A percentile compares a stretch with the other conserved stretches of the same genome.
phyloP scores from a whole-genome alignment of 1,139 yeast genomes.

The Sugiyamaella xylanicola region DNA sequence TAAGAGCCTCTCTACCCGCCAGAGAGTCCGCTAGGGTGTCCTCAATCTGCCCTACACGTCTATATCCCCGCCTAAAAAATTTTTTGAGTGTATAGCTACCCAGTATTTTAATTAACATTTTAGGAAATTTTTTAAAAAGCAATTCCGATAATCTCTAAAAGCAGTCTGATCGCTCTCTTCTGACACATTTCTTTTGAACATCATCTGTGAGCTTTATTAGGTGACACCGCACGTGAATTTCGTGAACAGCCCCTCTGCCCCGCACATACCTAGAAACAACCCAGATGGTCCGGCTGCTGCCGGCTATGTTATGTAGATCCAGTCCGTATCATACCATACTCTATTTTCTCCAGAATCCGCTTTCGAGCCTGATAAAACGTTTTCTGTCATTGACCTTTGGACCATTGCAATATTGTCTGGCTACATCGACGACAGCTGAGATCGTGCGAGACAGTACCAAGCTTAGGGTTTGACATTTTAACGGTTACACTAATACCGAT shows the following conservation, averaged over 20 bases:
- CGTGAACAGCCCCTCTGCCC: not conserved
- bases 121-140: constrained; percentile 2
- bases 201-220: not conserved
- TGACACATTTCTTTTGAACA: not conserved
- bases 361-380: not conserved
- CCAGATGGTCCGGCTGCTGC: not conserved
- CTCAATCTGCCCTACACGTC: not conserved
- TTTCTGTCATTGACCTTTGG: not conserved
- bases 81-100: not conserved
- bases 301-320: not conserved
- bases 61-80: constrained; percentile 1
- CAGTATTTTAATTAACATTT: constrained; percentile 8
- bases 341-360: not conserved
- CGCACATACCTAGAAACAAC: not conserved
- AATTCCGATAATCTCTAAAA: not conserved
- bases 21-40: not conserved
- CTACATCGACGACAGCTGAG: not conserved
- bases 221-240: constrained; percentile 14
- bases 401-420: too few relatives aligned
- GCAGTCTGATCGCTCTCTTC: not conserved
- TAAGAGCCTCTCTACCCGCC: too few relatives aligned
- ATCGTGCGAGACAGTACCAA: not conserved
- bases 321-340: too few relatives aligned
- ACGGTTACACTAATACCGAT: constrained; percentile 4
- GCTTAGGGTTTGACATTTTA: constrained; percentile 10